phyloP scores from a whole-genome alignment of 805 yeast species.

The Saturnispora gosingensis region DNA sequence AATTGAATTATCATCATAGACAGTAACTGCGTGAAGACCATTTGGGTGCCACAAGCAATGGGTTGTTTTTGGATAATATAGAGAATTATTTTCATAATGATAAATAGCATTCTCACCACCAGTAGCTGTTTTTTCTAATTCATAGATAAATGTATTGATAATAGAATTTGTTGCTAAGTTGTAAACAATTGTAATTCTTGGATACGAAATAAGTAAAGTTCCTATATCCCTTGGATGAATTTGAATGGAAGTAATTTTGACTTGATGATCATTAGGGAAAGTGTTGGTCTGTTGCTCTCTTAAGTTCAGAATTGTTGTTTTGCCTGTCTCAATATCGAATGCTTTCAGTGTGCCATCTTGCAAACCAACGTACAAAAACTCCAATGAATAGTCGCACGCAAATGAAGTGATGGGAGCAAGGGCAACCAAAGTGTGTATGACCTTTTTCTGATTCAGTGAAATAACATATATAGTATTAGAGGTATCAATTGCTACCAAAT shows the following conservation, averaged over 20 bases:
- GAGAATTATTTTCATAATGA: constrained; percentile 20
- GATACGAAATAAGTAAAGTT: constrained; percentile 62
- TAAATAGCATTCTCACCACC: constrained; percentile 49
- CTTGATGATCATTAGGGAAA: constrained; percentile 41
- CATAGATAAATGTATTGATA: constrained; percentile 50
- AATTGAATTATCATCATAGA: constrained; percentile 73
- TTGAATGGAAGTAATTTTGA: constrained; percentile 53
- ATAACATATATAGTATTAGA: constrained; percentile 55
- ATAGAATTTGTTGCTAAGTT: constrained; percentile 53
- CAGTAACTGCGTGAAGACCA: constrained; percentile 73
- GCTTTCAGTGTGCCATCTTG: constrained; percentile 63
- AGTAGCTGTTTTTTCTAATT: constrained; percentile 56
- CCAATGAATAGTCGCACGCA: constrained; percentile 79
- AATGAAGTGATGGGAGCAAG: constrained; percentile 60
- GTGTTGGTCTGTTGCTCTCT: constrained; percentile 63
- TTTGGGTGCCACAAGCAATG: constrained; percentile 85
- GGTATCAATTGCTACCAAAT: constrained; percentile 62
- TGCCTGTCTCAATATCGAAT: constrained; percentile 76
- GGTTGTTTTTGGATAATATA: constrained; percentile 22
- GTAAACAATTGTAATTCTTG: constrained; percentile 58
- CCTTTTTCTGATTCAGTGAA: constrained; percentile 54
- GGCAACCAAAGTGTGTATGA: constrained; percentile 51
- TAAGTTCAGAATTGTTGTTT: constrained; percentile 53
- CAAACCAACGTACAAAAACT: constrained; percentile 77
- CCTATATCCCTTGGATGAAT: constrained; percentile 91